Base-by-base conservation (phyloP, 106 monocot species). In the Acanthochlamys bracteata region DNA sequence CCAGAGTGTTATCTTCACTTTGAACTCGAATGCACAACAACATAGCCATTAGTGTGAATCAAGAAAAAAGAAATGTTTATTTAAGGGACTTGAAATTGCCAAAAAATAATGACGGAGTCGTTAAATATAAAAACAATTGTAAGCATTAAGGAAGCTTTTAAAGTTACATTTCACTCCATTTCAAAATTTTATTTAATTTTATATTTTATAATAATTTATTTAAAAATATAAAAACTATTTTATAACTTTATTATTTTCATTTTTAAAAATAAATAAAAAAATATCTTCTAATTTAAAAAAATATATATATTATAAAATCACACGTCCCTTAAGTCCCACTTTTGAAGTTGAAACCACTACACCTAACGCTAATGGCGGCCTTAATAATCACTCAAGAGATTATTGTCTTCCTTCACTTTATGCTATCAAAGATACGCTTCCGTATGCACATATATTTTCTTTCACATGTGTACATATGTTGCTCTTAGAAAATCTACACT, bases 301-400 rank as follows among this genome's bases (percentile, higher is more conserved):
- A 7, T 55, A 33, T 13, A 45, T 9, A 45, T 45, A 9, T 45
- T 45, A 13, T 45, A 45, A 70, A 64, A 64, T 62, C 78, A 45
- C 61, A 66, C 72, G 41, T n/a, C n/a, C n/a, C n/a, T n/a, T n/a
- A n/a, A n/a, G n/a, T n/a, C n/a, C n/a, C n/a, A n/a, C n/a, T n/a
- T n/a, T n/a, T n/a, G n/a, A n/a, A n/a, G n/a, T n/a, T 64, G 46
- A 47, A 78, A 73, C 73, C 78, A 78, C 78, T 78, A 73, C 78
- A 73, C 78, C 73, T 68, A 78, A 71, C 78, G 25, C 63, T 64
- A 73, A 78, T 78, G 66, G 72, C 23, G 76, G 70, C 65, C 70
- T 65, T 4, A 60, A 55, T 65, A 71, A 76, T 76, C 64, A 46
- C 46, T 41, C 24, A 63, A 14, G 57, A 66, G 70, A 53, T 76